phyloP scores from a whole-genome alignment of 768 basidiomycete genomes.

The Strobilomyces confusus region DNA sequence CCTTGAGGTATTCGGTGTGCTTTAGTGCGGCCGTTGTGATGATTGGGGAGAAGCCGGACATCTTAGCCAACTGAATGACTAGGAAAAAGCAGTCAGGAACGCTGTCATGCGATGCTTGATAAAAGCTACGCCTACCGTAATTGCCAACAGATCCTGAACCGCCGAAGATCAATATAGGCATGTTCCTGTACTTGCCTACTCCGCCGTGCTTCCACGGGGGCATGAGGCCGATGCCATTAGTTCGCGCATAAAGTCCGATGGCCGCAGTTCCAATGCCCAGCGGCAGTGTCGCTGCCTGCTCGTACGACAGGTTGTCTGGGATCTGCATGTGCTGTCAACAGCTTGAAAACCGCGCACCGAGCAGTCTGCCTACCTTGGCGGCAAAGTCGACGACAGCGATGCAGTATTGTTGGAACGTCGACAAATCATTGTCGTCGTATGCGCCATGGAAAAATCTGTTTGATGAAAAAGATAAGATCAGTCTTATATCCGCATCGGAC shows the following conservation, averaged over 20 bases:
- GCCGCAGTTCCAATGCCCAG: conserved; percentile 47
- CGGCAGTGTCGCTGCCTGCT: conserved; percentile 47
- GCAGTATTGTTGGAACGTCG: conserved; percentile 44
- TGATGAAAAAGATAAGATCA: conserved; percentile 23
- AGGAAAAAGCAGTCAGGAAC: conserved; percentile 14
- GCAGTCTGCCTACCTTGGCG: conserved; percentile 33
- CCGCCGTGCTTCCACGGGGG: conserved; percentile 36
- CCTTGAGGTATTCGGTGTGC: conserved; percentile 33
- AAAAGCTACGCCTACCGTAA: conserved; percentile 34
- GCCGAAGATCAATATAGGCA: conserved; percentile 46
- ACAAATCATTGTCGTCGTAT: conserved; percentile 35
- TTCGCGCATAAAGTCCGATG: conserved; percentile 42
- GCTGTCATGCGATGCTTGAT: conserved; percentile 3
- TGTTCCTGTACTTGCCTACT: conserved; percentile 39
- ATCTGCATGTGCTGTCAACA: conserved; percentile 34
- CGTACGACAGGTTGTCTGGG: conserved; percentile 44
- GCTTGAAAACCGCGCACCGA: neutral
- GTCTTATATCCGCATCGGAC: conserved; percentile 8
- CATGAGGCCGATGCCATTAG: conserved; percentile 40
- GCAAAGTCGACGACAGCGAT: conserved; percentile 38
- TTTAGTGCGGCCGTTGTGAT: conserved; percentile 35
- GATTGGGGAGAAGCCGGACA: conserved; percentile 38
- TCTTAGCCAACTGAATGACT: conserved; percentile 39
- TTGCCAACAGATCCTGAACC: conserved; percentile 49
- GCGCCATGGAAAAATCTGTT: conserved; percentile 39